A percentile compares a stretch with the other conserved stretches of the same genome.
These are phyloP conservation scores for Veloboletus limbatus DNA, from an alignment of 1,284 basidiomycete species.

Conservation along the genomic window DNA sequence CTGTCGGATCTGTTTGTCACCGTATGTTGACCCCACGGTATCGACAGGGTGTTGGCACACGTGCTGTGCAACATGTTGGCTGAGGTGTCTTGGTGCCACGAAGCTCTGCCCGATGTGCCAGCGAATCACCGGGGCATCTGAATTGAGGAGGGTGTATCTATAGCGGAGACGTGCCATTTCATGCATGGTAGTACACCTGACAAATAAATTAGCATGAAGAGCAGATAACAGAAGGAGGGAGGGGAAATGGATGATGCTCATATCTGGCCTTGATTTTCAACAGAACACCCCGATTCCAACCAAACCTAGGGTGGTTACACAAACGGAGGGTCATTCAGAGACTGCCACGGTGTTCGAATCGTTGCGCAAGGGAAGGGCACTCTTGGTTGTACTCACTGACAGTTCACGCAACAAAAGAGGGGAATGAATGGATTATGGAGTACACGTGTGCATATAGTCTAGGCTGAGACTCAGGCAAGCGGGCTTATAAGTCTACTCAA, in stretches of 20 bases:
- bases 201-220: conserved; percentile 12
- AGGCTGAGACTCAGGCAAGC: conserved; percentile 59
- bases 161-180: conserved; percentile 34
- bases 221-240: background rate
- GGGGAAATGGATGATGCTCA: conserved; percentile 42
- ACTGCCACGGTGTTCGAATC: conserved; percentile 76
- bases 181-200: conserved; percentile 9
- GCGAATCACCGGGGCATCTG: conserved; percentile 69
- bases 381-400: background rate
- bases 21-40: conserved; percentile 71
- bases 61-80: conserved; percentile 76
- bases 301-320: conserved; percentile 48
- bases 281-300: conserved; percentile 52
- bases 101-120: conserved; percentile 82
- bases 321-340: conserved; percentile 39
- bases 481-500: conserved; percentile 79
- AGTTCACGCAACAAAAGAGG: conserved; percentile 2
- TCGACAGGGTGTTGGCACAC: conserved; percentile 87
- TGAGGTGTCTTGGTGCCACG: conserved; percentile 75
- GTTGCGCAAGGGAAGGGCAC: conserved; percentile 24
- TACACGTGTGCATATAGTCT: conserved; percentile 22
- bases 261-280: conserved; percentile 77
- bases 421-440: conserved; percentile 17
- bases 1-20: conserved; percentile 75
- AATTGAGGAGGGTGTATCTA: conserved; percentile 67